Base-by-base conservation (phyloP, 2,329 filamentous ascomycete species). In the Dothidotthia symphoricarpi region DNA sequence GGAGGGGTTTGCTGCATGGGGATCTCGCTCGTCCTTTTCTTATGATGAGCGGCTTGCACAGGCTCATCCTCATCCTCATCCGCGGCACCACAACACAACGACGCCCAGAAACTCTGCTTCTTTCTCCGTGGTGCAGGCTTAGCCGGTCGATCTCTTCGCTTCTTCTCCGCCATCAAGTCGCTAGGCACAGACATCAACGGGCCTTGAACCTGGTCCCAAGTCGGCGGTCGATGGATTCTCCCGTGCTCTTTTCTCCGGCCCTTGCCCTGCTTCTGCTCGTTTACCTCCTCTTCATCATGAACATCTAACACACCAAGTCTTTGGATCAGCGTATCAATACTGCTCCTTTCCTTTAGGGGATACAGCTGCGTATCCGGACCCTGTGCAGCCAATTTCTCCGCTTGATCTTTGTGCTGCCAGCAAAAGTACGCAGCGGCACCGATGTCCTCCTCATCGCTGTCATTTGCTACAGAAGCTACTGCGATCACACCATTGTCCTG, bases 351-450 rank as follows among this genome's bases (percentile, higher is more conserved):
- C 52, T 82, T 77, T 36, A 83, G 66, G 3, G 82, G 78, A 6
- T 80, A 75, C 3, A 76, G 71, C 13, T 71, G 63, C 17, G 69
- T 69, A 28, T 58, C 57, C 19, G 59, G 55, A 12, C 54, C 51
- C 4, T 45, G 39, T 11, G 49, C 41, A 60, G 39, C 55, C 11
- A 70, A 40, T 10, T 53, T 61, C 36, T 70, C 62, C 3, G 88
- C 88, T 67, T 98, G 93, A 40, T 93, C 88, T 63, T 87, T 90
- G 71, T 98, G 93, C 65, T 96, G 89, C 85, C 87, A 95, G 73
- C 91, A 97, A 69, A 89, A 96, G 33, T 83, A 77, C n/a, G 69
- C 74, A 4, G 68, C 67, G 41, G 82, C 80, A 24, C 69, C 74
- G 44, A 81, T 76, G 31, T 80, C 75, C 39, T 72, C 69, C 2